phyloP scores from a whole-genome alignment of 176 grass and related monocot genomes.

The Chrysopogon serrulatus region DNA sequence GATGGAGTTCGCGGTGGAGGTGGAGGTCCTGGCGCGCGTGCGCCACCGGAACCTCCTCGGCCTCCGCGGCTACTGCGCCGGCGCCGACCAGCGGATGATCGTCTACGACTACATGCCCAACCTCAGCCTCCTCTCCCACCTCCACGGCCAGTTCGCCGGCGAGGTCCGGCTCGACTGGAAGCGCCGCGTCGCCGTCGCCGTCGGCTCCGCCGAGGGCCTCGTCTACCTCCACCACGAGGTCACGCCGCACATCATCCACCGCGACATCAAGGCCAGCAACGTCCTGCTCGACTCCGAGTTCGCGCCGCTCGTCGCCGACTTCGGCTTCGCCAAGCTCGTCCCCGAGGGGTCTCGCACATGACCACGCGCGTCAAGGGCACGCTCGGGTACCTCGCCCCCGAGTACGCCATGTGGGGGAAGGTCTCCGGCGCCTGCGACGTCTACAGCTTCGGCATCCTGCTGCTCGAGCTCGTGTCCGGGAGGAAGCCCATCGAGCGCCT shows the following conservation, averaged over 20 bases:
- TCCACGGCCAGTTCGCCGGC: conserved; percentile 55
- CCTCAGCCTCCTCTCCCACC: conserved; percentile 59
- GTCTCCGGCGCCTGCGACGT: conserved; percentile 64
- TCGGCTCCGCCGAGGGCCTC: conserved; percentile 52
- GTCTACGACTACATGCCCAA: conserved; percentile 89
- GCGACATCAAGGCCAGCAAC: conserved; percentile 78
- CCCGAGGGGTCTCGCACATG: conserved; percentile 60
- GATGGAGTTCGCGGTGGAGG: conserved; percentile 82
- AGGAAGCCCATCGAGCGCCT: conserved; percentile 56
- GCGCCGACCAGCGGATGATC: conserved; percentile 54
- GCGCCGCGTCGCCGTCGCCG: conserved; percentile 21
- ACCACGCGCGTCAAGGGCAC: conserved; percentile 78
- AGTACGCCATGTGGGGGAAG: conserved; percentile 73
- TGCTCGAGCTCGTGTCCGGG: conserved; percentile 42
- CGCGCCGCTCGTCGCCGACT: conserved; percentile 59
- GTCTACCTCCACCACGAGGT: conserved; percentile 69
- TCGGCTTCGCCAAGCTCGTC: conserved; percentile 66
- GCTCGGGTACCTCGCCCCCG: conserved; percentile 14
- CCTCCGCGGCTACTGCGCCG: conserved; percentile 58
- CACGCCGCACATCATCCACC: conserved; percentile 56
- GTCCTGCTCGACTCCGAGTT: conserved; percentile 52
- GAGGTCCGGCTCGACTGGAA: conserved; percentile 46
- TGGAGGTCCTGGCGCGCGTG: conserved; percentile 63
- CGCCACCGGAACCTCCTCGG: conserved; percentile 63
- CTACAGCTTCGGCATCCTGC: conserved; percentile 67